Conservation (phyloP, 2,329 filamentous ascomycete genomes). For the Pestalotiopsis sp. region DNA sequence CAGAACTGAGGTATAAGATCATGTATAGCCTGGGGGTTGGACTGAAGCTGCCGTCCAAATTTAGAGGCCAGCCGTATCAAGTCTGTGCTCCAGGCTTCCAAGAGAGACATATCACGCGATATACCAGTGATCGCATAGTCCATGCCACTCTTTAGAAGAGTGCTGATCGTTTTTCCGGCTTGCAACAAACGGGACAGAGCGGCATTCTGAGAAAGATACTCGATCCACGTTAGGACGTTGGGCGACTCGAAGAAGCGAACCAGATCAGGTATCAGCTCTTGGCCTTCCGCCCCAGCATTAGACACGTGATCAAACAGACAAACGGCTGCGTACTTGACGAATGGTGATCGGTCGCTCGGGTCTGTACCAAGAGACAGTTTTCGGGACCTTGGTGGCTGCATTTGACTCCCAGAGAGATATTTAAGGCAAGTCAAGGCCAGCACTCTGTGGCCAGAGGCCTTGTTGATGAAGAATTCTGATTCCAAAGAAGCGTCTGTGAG, state of each 20-base stretch:
- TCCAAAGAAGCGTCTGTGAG: conserved; percentile 15
- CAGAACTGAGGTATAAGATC: conserved; percentile 15
- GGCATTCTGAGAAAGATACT: conserved; percentile 15
- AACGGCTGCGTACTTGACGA: neutral
- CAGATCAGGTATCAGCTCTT: conserved; percentile 24
- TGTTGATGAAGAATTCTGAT: conserved; percentile 25
- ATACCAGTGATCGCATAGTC: neutral
- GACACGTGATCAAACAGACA: neutral
- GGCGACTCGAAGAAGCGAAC: conserved; percentile 30
- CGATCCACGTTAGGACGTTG: conserved; percentile 38
- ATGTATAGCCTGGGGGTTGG: conserved; percentile 8
- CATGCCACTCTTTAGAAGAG: neutral
- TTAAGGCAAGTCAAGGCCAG: conserved; percentile 27
- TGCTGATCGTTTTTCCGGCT: conserved; percentile 9
- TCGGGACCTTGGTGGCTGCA: conserved; percentile 5
- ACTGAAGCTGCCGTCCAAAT: conserved; percentile 6
- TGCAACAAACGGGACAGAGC: conserved; percentile 5
- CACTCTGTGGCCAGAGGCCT: conserved; percentile 19
- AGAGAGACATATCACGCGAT: conserved; percentile 3
- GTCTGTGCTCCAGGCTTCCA: conserved; percentile 13
- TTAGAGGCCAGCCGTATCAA: conserved; percentile 12
- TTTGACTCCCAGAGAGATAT: conserved; percentile 38
- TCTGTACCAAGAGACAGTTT: neutral
- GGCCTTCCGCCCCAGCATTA: conserved; percentile 2
- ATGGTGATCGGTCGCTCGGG: neutral